Evolutionary conservation across 768 basidiomycete species (phyloP).

Genomic region (Cyathus striatus): DNA sequence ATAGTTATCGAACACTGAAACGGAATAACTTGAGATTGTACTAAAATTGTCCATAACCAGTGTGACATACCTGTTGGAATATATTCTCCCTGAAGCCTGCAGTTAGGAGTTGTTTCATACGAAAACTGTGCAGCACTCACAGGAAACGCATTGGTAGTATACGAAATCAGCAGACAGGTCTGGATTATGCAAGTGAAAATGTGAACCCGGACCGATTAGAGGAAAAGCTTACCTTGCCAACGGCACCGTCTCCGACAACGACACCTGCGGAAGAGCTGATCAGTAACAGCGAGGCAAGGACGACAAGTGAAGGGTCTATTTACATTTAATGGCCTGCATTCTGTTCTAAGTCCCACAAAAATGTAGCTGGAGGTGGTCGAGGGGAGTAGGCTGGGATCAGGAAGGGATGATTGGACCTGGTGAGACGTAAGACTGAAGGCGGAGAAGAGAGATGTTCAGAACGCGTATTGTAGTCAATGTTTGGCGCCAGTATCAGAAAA

Average conservation of each 20-base stretch:
- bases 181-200: slow-evolving; percentile 27
- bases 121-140: slow-evolving; percentile 40
- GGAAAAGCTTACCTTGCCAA: slow-evolving; percentile 71
- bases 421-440: slow-evolving; percentile 6
- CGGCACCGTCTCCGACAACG: slow-evolving; percentile 97
- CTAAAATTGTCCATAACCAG: no score
- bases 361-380: neutral
- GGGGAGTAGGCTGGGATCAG: slow-evolving; percentile 1
- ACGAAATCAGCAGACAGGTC: slow-evolving; percentile 99
- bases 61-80: slow-evolving; percentile 77
- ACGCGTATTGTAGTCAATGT: slow-evolving; percentile 3
- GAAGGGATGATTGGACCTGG: neutral
- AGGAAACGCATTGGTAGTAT: slow-evolving; percentile 97
- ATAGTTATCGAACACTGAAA: slow-evolving; percentile 96
- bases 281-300: slow-evolving; percentile 18
- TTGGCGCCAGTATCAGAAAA: slow-evolving; percentile 1
- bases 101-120: slow-evolving; percentile 10
- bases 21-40: neutral
- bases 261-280: slow-evolving; percentile 60
- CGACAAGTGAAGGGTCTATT: slow-evolving; percentile 19
- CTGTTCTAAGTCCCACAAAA: slow-evolving; percentile 16
- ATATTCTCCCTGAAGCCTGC: slow-evolving; percentile 74
- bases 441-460: slow-evolving; percentile 5
- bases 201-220: slow-evolving; percentile 5
- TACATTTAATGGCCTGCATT: slow-evolving; percentile 94